Conservation (phyloP, 1,139 yeast genomes). For the Casaregolazyma suthepensis region DNA sequence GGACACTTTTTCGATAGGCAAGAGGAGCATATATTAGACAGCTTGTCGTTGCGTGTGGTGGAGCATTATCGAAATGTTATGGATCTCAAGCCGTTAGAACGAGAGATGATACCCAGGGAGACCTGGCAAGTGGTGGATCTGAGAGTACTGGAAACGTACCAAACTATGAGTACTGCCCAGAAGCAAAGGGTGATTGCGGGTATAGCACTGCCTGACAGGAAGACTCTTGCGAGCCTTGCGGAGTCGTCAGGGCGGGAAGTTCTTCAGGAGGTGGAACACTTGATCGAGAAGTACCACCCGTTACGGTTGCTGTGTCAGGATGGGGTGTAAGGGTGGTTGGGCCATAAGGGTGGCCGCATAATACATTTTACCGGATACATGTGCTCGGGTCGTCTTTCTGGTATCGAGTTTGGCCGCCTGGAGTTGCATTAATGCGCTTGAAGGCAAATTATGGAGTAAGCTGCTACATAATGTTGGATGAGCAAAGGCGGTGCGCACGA, state of each 20-base stretch:
- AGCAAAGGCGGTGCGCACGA: neutral
- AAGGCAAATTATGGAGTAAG: neutral
- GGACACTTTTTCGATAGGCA: neutral
- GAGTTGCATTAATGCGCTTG: neutral
- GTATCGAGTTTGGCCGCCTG: neutral
- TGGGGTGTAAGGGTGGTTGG: too few relatives aligned
- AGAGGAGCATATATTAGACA: neutral
- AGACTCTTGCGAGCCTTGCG: neutral
- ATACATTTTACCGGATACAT: neutral
- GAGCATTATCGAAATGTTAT: neutral
- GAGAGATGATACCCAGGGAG: neutral
- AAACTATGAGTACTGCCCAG: neutral
- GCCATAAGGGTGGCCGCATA: too few relatives aligned
- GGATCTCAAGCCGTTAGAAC: neutral
- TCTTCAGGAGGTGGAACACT: neutral
- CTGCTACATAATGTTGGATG: neutral
- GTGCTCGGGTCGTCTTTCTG: neutral
- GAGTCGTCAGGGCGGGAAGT: neutral
- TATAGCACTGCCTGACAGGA: neutral
- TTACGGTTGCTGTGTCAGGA: neutral
- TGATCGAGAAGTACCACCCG: neutral
- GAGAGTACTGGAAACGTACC: neutral
- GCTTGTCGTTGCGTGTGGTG: neutral
- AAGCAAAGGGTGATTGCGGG: neutral
- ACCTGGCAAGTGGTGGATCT: neutral